Conservation (phyloP, 495 filamentous ascomycete genomes). For the Penicillium cataractarum region DNA sequence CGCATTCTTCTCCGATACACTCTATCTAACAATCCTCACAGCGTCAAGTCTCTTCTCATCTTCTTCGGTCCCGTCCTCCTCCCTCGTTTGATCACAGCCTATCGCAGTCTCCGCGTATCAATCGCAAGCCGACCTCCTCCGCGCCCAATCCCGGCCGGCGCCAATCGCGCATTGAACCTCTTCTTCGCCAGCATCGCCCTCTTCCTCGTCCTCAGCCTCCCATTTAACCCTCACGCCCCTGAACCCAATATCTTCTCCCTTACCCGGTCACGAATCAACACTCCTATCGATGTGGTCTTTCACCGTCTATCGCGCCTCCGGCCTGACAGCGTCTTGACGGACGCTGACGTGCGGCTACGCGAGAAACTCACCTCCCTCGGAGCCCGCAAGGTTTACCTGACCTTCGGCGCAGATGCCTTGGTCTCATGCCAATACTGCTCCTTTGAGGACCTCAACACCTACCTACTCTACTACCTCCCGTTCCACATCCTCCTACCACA, state of each 20-base stretch:
- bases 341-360: conserved; percentile 64
- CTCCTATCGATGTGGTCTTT: conserved; percentile 83
- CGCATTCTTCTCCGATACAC: not conserved
- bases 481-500: conserved; percentile 70
- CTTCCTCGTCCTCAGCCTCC: conserved; percentile 67
- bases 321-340: conserved; percentile 54
- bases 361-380: conserved; percentile 69
- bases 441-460: conserved; percentile 69
- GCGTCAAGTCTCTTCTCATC: conserved; percentile 76
- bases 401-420: conserved; percentile 74
- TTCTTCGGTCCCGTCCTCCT: conserved; percentile 87
- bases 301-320: conserved; percentile 70
- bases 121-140: conserved; percentile 60
- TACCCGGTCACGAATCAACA: conserved; percentile 83
- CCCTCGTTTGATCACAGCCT: conserved; percentile 70
- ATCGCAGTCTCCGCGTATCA: conserved; percentile 65
- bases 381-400: conserved; percentile 77
- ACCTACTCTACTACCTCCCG: conserved; percentile 82
- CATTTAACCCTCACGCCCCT: conserved; percentile 63
- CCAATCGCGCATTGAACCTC: conserved; percentile 58
- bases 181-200: conserved; percentile 60
- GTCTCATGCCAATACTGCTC: conserved; percentile 79
- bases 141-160: conserved; percentile 42
- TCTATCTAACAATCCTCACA: conserved; percentile 29
- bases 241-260: conserved; percentile 74